phyloP scores from a whole-genome alignment of 2,329 filamentous ascomycete genomes.

The Penicillium sp. region DNA sequence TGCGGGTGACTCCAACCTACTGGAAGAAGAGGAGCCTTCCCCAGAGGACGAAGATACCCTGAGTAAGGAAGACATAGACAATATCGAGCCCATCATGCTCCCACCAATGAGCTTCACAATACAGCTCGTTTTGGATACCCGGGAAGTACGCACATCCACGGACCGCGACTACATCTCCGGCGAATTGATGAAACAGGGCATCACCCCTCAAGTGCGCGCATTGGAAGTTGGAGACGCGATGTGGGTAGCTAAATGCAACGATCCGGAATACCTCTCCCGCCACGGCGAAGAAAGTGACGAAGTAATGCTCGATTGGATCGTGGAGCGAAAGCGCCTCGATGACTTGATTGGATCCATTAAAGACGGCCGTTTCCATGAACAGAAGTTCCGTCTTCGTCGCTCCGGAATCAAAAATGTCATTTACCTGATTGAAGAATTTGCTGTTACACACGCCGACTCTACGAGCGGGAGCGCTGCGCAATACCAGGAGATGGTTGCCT shows the following conservation, averaged over 20 bases:
- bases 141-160: slow-evolving; percentile 71
- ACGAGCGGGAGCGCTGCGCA: slow-evolving; percentile 45
- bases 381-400: slow-evolving; percentile 75
- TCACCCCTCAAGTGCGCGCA: slow-evolving; percentile 66
- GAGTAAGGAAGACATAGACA: slow-evolving; percentile 8
- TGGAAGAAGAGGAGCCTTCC: slow-evolving; percentile 2
- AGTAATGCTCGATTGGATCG: slow-evolving; percentile 75
- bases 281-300: slow-evolving; percentile 63
- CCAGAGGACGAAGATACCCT: slow-evolving; percentile 11
- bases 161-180: slow-evolving; percentile 78
- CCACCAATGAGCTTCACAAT: slow-evolving; percentile 69
- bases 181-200: slow-evolving; percentile 67
- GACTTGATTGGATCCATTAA: slow-evolving; percentile 80
- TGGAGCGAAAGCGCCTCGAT: slow-evolving; percentile 78
- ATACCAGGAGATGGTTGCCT: slow-evolving; percentile 68
- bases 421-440: slow-evolving; percentile 76
- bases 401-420: slow-evolving; percentile 75
- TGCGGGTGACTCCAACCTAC: background rate
- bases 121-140: slow-evolving; percentile 71
- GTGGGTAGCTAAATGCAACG: slow-evolving; percentile 75
- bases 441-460: slow-evolving; percentile 56
- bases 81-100: slow-evolving; percentile 61
- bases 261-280: slow-evolving; percentile 57
- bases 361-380: slow-evolving; percentile 79
- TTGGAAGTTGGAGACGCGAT: slow-evolving; percentile 74